Percentiles rank a stretch among this genome's conserved stretches.
phyloP scores from a whole-genome alignment of 176 grass and related monocot species.

The Oryza rufipogon region DNA sequence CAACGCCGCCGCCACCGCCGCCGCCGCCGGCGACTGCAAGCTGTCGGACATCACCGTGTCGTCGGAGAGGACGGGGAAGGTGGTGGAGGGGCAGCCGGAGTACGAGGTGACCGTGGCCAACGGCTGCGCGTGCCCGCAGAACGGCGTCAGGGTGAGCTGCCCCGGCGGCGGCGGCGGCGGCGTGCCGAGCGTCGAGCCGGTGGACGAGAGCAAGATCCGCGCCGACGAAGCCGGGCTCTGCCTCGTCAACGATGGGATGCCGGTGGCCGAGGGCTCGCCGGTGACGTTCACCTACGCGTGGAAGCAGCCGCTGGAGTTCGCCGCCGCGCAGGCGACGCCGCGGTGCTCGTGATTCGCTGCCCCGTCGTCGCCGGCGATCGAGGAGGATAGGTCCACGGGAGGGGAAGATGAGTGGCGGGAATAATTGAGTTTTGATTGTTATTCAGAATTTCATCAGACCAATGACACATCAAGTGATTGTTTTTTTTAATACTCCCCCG shows the following conservation, averaged over 20 bases:
- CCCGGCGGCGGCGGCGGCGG: neutral
- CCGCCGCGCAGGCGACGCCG: neutral
- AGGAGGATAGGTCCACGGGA: neutral
- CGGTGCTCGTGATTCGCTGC: neutral
- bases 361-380: neutral
- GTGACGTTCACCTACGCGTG: constrained; percentile 19
- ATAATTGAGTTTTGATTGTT: too few species aligned
- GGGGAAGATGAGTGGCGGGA: too few species aligned
- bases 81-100: neutral
- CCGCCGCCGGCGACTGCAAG: neutral
- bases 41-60: neutral
- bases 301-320: neutral
- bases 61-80: neutral
- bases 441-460: neutral
- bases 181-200: neutral
- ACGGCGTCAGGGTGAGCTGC: neutral
- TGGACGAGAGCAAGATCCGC: neutral
- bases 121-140: constrained; percentile 22
- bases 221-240: neutral
- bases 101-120: neutral
- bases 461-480: neutral
- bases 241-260: neutral
- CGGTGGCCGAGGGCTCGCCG: neutral
- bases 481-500: too few species aligned
- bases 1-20: too few species aligned